Evolutionary conservation across 257 asterid species (phyloP).

Genomic region (Nicotiana noctiflora): DNA sequence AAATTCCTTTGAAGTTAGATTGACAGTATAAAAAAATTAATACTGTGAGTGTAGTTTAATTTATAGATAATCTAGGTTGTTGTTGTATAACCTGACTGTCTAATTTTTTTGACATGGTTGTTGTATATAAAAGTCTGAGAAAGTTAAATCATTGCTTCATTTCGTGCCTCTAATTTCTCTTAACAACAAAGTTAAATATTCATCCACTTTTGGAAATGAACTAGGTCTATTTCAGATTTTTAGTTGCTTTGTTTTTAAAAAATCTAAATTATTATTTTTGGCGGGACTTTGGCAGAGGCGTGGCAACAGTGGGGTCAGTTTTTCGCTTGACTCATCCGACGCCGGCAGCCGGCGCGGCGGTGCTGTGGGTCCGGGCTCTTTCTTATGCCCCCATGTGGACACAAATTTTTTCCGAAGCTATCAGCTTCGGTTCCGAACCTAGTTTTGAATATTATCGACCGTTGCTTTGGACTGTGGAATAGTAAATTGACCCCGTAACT

Average conservation of each 20-base stretch:
- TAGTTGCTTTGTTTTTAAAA: neutral
- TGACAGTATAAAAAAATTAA: no score
- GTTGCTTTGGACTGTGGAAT: neutral
- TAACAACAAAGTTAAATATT: neutral
- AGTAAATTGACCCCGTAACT: neutral
- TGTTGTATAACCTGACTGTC: no score
- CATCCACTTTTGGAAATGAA: neutral
- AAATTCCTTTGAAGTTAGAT: no score
- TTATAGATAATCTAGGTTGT: no score
- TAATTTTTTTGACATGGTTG: no score
- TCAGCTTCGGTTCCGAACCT: constrained; percentile 17
- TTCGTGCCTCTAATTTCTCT: neutral
- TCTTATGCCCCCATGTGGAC: neutral
- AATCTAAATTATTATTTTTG: neutral
- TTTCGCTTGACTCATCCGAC: constrained; percentile 6
- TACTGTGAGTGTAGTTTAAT: no score
- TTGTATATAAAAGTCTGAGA: no score
- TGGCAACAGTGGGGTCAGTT: neutral
- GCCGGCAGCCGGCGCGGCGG: constrained; percentile 47
- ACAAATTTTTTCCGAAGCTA: neutral
- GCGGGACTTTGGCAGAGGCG: constrained; percentile 16
- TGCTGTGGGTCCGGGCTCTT: constrained; percentile 4
- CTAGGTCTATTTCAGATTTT: no score
- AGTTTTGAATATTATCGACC: constrained; percentile 4
- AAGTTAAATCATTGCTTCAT: neutral